Base-by-base conservation (phyloP, 306 rosid species). In the Cucurbita argyrosperma region DNA sequence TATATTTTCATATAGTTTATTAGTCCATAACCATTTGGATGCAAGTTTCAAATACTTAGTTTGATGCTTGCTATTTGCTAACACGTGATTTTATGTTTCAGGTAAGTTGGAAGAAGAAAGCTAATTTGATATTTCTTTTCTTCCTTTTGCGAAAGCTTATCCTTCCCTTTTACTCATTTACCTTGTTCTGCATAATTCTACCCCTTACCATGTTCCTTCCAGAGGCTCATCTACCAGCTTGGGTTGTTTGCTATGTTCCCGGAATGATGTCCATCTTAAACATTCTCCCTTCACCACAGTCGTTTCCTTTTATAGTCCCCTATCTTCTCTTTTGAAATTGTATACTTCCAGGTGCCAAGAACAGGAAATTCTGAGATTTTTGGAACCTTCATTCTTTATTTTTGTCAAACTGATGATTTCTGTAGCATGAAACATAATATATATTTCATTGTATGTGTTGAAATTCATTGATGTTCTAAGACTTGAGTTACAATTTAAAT, bases 131-230 rank as follows among this genome's bases (percentile, higher is more conserved):
- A 74, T 91, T 91, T 82, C 91, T 91, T 50, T 94, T 94, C 87
- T 94, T 94, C 86, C 99, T 94, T 71, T 84, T 94, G 69, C 83
- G 99, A 82, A 94, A 94, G 87, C 97, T 94, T 62, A 82, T 94
- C 79, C 92, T 94, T 77, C 97, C 99, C 60, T 94, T 94, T 77
- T 94, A 94, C 85, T 94, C 99, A 2, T 94, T 94, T 85, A 94
- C 97, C 74, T 88, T 94, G 76, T 94, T 94, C 76, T 94, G 99
- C 86, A 88, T 94, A 87, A 94, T 94, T 85, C 99, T 94, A 79
- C 99, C 99, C 10, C 56, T 94, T 80, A 91, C 96, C 83, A 94
- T 94, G 99, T 94, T 94, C 81, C 92, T 94, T 71, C 99, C 99
- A 18, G 99, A 94, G 87, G 97, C 99, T 78, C 91, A 89, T 78